A percentile compares a stretch with the other conserved stretches of the same genome.
These are phyloP conservation scores for Xylaria arbuscula DNA, from an alignment of 2,329 filamentous ascomycete genomes.

Conservation along the genomic window DNA sequence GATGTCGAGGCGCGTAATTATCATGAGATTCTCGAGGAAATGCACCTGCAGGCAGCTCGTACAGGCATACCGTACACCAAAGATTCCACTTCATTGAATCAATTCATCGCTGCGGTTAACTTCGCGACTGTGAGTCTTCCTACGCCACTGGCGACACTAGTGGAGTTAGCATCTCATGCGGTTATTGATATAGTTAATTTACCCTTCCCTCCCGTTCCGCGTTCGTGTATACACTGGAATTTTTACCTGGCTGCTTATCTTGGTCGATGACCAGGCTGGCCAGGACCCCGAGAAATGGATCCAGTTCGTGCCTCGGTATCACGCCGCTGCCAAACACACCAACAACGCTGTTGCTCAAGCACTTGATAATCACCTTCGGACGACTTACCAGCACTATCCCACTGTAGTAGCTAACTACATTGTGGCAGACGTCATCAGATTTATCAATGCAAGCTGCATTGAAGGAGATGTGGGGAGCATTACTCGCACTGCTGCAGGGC, in stretches of 20 bases:
- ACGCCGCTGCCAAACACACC: conserved; percentile 37
- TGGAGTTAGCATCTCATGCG: background rate
- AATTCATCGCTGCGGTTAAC: conserved; percentile 14
- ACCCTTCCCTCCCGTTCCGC: conserved; percentile 37
- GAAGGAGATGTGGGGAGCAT: conserved; percentile 41
- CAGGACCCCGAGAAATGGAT: conserved; percentile 38
- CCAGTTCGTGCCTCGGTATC: conserved; percentile 43
- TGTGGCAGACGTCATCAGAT: conserved; percentile 44
- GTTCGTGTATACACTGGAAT: conserved; percentile 49
- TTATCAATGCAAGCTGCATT: conserved; percentile 45
- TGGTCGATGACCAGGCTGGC: conserved; percentile 46
- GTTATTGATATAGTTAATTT: conserved; percentile 12
- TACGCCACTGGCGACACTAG: background rate
- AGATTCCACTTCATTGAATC: conserved; percentile 14
- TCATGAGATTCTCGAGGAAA: conserved; percentile 9
- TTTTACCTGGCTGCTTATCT: conserved; percentile 47
- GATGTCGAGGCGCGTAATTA: conserved; percentile 1
- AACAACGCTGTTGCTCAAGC: conserved; percentile 35
- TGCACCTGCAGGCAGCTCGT: conserved; percentile 20
- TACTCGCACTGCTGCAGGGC: conserved; percentile 34
- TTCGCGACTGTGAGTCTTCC: conserved; percentile 23
- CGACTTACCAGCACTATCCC: conserved; percentile 40
- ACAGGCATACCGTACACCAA: conserved; percentile 29
- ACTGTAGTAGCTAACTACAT: conserved; percentile 43
- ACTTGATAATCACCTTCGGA: conserved; percentile 40